Base-by-base conservation (phyloP, 768 basidiomycete genomes). In the Nevesoporus exiguus region DNA sequence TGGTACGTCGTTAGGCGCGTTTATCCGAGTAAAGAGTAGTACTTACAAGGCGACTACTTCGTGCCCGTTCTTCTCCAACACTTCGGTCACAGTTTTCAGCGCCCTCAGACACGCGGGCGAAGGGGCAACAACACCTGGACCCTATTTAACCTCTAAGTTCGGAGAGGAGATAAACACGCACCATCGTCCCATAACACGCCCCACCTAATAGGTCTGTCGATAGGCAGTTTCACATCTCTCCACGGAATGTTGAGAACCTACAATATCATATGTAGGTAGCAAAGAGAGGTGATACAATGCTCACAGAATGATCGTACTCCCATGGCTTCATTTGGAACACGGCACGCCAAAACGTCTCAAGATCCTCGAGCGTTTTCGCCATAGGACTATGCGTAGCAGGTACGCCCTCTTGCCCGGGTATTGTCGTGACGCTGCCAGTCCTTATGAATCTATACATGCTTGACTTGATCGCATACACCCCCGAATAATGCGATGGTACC, bases 181-280 rank as follows among this genome's bases (percentile, higher is more conserved):
- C 85, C 80, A 61, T 87, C 85, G 41, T 83, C 78, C 80, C 82
- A 80, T 55, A 86, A 67, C 34, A 86, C 73, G 24, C 83, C 83
- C 80, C 80, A 87, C 59, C 83, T 82, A 31, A 85, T 40, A 5
- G 68, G 67, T 59, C 80, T 79, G 72, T 79, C 66, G 73, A 75
- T 51, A 70, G 78, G 56, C 65, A 80, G 40, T 37, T 69, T 59
- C 76, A 74, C 67, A 4, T 68, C 61, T 50, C 64, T 63, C 66
- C 66, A 74, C 0, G 77, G 75, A 19, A 77, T 67, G 36, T 67
- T 59, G 19, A 63, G 60, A 31, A 63, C 67, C 74, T 76, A 36
- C 27, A n/a, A 37, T 14, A 29, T 48, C 19, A 29, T 34, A 33
- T 33, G 21, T 15, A 33, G 10, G 21, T 11, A 34, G 9, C 9